Evolutionary conservation across 345 rosid species (phyloP).

Genomic region (Toxicodendron radicans): DNA sequence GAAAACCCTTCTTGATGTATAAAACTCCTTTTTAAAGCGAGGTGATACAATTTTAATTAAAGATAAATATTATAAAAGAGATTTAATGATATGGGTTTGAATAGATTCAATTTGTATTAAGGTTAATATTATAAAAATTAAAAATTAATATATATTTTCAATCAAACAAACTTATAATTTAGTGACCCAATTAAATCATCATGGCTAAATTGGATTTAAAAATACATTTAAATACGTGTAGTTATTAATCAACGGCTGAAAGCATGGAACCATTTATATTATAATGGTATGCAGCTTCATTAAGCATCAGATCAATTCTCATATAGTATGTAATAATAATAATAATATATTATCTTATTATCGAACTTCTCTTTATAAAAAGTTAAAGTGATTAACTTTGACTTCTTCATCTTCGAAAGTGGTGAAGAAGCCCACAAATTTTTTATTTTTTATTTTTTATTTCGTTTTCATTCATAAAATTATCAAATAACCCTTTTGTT

Average conservation of each 20-base stretch:
- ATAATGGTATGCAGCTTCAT: not conserved
- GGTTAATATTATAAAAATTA: not conserved
- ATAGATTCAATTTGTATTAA: too few species aligned
- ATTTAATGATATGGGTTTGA: not conserved
- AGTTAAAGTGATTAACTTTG: conserved; percentile 16
- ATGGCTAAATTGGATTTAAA: not conserved
- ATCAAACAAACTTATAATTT: not conserved
- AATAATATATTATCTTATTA: not conserved
- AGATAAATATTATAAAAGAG: too few species aligned
- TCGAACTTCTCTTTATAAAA: conserved; percentile 5
- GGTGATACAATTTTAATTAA: too few species aligned
- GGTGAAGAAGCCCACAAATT: not conserved
- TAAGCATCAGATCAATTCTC: not conserved
- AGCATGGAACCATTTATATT: not conserved
- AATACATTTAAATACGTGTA: too few species aligned
- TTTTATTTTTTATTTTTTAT: not conserved
- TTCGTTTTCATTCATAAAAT: too few species aligned
- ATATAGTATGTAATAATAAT: too few species aligned
- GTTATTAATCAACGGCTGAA: conserved; percentile 15
- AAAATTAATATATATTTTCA: not conserved
- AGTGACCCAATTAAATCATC: too few species aligned
- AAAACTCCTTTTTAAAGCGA: too few species aligned
- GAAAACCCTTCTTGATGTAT: too few species aligned
- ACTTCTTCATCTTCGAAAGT: not conserved
- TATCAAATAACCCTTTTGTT: too few species aligned